Conservation (phyloP, 495 filamentous ascomycete genomes). For the Gamarada debralockiae region DNA sequence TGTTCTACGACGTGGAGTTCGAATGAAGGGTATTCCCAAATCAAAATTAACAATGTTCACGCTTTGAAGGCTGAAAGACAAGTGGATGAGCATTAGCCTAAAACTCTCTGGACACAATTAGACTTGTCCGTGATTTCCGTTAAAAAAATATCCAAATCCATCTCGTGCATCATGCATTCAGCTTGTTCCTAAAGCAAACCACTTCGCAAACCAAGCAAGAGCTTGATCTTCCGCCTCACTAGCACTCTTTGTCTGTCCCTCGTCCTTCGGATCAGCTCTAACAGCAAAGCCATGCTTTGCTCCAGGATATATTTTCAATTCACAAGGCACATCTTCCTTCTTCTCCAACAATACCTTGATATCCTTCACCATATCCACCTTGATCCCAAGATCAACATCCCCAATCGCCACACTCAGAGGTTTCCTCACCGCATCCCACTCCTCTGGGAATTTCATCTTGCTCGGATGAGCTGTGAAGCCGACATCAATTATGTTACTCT, state of each 20-base stretch:
- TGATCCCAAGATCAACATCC: conserved; percentile 44
- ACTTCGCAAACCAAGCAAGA: conserved; percentile 42
- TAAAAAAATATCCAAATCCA: no score
- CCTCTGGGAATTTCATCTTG: conserved; percentile 43
- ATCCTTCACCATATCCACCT: conserved; percentile 31
- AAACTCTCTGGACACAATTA: no score
- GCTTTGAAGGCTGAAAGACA: no score
- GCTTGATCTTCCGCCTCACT: conserved; percentile 49
- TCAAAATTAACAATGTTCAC: no score
- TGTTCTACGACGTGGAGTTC: no score
- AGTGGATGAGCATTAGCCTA: no score
- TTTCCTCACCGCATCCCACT: conserved; percentile 46
- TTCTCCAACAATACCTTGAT: conserved; percentile 47
- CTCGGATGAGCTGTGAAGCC: conserved; percentile 52
- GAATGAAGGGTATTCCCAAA: no score
- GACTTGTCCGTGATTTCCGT: no score
- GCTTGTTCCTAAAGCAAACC: conserved; percentile 1
- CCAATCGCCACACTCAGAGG: conserved; percentile 54
- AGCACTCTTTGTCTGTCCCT: conserved; percentile 39
- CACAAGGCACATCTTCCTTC: conserved; percentile 31
- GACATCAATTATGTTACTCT: conserved; percentile 10
- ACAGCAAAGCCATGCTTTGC: conserved; percentile 62
- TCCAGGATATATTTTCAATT: conserved; percentile 51
- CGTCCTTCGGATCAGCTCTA: conserved; percentile 40
- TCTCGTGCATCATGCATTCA: no score